Percentiles rank a stretch among this genome's conserved stretches.
Evolutionary conservation across 768 basidiomycete genomes (phyloP).

Genomic region (Mycena vitilis): DNA sequence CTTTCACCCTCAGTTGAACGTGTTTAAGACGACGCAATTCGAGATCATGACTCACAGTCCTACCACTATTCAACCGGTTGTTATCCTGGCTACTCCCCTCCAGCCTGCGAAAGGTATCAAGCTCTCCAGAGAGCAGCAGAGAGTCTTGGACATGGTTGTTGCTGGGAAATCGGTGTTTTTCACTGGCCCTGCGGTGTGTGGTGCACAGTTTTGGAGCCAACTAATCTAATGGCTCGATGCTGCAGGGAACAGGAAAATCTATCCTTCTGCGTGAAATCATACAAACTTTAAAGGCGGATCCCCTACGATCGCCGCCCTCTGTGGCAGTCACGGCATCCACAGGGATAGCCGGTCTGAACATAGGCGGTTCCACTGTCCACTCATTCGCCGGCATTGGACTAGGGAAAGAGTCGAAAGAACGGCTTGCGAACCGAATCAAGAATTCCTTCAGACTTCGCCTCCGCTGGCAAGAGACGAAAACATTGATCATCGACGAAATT

Average conservation of each 20-base stretch:
- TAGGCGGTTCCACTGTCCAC: conserved; percentile 76
- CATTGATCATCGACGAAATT: conserved; percentile 81
- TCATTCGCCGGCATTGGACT: conserved; percentile 74
- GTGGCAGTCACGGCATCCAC: conserved; percentile 77
- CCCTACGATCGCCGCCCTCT: conserved; percentile 14
- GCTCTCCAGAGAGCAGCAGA: conserved; percentile 54
- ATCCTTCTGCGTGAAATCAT: conserved; percentile 76
- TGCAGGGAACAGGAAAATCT: conserved; percentile 74
- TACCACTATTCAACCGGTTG: conserved; percentile 6
- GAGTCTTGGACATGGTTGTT: conserved; percentile 58
- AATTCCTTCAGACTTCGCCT: conserved; percentile 34
- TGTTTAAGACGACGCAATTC: not conserved
- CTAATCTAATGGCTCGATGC: not conserved
- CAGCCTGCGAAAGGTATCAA: conserved; percentile 24
- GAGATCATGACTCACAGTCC: not conserved
- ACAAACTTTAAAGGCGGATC: conserved; percentile 46
- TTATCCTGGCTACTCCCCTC: not conserved
- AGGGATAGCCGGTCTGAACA: conserved; percentile 76
- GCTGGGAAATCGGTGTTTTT: conserved; percentile 75
- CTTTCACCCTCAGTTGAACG: not conserved
- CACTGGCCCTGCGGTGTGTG: conserved; percentile 76
- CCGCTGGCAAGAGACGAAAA: conserved; percentile 64
- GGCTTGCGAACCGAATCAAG: conserved; percentile 52
- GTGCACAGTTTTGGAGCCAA: not conserved
- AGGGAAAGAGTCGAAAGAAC: conserved; percentile 60